phyloP scores from a whole-genome alignment of 148 eudicot genomes.

The Limonium bicolor region DNA sequence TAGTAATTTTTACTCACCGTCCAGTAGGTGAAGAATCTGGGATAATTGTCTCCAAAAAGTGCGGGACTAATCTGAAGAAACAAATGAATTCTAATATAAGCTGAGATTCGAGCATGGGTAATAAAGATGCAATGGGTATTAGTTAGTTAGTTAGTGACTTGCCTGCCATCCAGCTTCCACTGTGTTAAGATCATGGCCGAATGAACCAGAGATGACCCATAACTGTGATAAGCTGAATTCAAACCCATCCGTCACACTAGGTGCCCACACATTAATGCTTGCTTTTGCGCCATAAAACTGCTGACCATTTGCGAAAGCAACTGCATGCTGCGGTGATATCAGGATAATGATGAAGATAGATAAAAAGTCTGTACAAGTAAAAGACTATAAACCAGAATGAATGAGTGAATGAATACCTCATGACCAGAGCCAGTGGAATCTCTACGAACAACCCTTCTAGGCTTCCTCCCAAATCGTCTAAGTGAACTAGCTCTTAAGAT shows the following conservation, averaged over 20 bases:
- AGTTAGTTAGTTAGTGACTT: too few relatives aligned
- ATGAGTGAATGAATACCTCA: conserved; percentile 41
- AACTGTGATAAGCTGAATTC: conserved; percentile 92
- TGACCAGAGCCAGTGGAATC: conserved; percentile 73
- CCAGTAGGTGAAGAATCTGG: conserved; percentile 97
- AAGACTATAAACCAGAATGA: not conserved
- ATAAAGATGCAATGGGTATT: not conserved
- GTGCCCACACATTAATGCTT: conserved; percentile 91
- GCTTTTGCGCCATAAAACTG: conserved; percentile 95
- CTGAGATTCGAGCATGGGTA: not conserved
- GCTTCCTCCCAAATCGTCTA: conserved; percentile 61
- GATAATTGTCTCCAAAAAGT: conserved; percentile 72
- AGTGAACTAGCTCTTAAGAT: conserved; percentile 44
- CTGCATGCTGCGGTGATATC: conserved; percentile 53
- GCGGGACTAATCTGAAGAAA: conserved; percentile 74
- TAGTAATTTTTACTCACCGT: conserved; percentile 36
- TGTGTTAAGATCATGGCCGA: conserved; percentile 91
- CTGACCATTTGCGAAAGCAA: conserved; percentile 80
- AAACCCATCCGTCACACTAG: conserved; percentile 49
- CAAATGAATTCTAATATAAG: not conserved
- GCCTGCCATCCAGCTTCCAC: conserved; percentile 99
- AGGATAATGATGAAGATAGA: not conserved
- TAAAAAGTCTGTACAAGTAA: too few relatives aligned
- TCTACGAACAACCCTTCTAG: conserved; percentile 32
- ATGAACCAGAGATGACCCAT: conserved; percentile 90